These are phyloP conservation scores for barrel medic (Medicago truncatula) DNA, from an alignment of 306 rosid genomes.

Conservation along the genomic window MtrunA17r5.0-ANR NC_053044.1:52313501-52314000, in stretches of 20 bases:
- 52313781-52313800: slow-evolving; percentile 11
- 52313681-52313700: slow-evolving; percentile 29
- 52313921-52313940: no score
- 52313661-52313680: slow-evolving; percentile 42
- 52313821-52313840: not conserved
- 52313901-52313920: no score
- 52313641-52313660: not conserved
- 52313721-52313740: slow-evolving; percentile 41
- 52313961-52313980: no score
- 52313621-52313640: slow-evolving; percentile 12
- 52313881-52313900: no score
- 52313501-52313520: slow-evolving; percentile 33
- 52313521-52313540: slow-evolving; percentile 19
- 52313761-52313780: not conserved
- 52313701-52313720: slow-evolving; percentile 5
- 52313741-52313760: not conserved
- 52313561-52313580: not conserved
- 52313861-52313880: no score
- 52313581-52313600: not conserved
- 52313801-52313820: not conserved
- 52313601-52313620: not conserved
- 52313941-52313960: no score
- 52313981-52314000: no score
- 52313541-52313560: not conserved
- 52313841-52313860: not conserved